Conservation (phyloP, 2,329 filamentous ascomycete species). For the Xylariaceae sp. region DNA sequence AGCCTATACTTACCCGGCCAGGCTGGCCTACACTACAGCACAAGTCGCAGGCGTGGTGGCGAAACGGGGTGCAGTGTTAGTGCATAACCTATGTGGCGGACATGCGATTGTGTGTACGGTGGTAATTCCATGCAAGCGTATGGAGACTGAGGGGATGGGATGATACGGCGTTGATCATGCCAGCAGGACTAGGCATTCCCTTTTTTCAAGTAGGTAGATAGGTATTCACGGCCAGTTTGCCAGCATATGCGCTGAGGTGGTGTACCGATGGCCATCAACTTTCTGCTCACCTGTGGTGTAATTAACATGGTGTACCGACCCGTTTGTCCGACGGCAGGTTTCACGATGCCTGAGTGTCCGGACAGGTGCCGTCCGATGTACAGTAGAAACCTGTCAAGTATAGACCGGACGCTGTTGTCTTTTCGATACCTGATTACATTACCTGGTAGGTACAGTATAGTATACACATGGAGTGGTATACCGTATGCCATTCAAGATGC, state of each 20-base stretch:
- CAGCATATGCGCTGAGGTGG: constrained; percentile 3
- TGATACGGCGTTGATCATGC: constrained; percentile 18
- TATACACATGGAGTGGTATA: neutral
- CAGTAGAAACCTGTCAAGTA: neutral
- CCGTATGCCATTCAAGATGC: neutral
- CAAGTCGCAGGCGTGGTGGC: constrained; percentile 19
- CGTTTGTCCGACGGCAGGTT: constrained; percentile 12
- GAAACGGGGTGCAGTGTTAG: constrained; percentile 9
- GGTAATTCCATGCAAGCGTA: constrained; percentile 13
- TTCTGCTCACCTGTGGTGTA: constrained; percentile 17
- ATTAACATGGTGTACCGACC: constrained; percentile 9
- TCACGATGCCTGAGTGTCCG: constrained; percentile 5
- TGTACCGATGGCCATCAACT: neutral
- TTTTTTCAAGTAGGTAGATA: neutral
- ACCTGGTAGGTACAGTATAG: too few relatives aligned
- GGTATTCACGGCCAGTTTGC: neutral
- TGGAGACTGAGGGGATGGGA: constrained; percentile 10
- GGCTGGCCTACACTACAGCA: constrained; percentile 2
- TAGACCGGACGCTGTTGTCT: neutral
- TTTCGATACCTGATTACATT: neutral
- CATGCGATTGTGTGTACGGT: neutral
- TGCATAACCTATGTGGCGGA: constrained; percentile 25
- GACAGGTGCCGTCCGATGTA: neutral
- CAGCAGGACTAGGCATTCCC: constrained; percentile 17
- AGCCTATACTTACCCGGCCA: neutral